Evolutionary conservation across 441 rosid genomes (phyloP).

Genomic region (Adansonia madagascariensis): DNA sequence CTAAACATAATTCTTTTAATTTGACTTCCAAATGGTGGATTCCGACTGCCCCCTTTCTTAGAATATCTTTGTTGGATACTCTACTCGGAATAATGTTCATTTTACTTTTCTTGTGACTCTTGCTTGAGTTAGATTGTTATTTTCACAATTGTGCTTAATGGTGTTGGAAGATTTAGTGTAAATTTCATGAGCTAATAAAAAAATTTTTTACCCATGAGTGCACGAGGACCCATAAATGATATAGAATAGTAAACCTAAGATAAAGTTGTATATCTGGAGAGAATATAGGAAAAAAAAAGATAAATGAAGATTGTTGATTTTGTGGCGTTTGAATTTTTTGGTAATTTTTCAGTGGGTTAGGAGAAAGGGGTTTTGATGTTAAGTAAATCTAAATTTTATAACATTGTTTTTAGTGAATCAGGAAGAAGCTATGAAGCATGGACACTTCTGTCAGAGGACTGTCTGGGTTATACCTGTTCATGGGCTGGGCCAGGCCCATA

Average conservation of each 20-base stretch:
- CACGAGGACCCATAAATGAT: neutral
- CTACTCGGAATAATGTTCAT: neutral
- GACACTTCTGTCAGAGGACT: too few species aligned
- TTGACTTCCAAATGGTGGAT: conserved; percentile 19
- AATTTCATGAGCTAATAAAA: neutral
- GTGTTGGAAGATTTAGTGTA: neutral
- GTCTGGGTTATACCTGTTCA: too few species aligned
- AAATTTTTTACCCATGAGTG: neutral
- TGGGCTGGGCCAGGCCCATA: too few species aligned
- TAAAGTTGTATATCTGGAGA: neutral
- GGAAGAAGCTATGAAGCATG: neutral
- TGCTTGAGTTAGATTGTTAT: conserved; percentile 1
- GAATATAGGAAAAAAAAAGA: neutral
- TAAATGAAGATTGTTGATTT: conserved; percentile 2
- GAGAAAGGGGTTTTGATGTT: neutral
- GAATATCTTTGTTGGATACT: neutral
- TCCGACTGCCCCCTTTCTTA: neutral
- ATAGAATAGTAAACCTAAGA: neutral
- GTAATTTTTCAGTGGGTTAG: neutral
- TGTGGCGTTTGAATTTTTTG: neutral
- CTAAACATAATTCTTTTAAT: neutral
- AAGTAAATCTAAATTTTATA: conserved; percentile 9
- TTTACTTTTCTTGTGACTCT: neutral
- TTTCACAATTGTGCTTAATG: conserved; percentile 13
- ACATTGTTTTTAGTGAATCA: neutral